phyloP scores from a whole-genome alignment of 2,329 filamentous ascomycete genomes.

The Stagonosporopsis tanaceti region DNA sequence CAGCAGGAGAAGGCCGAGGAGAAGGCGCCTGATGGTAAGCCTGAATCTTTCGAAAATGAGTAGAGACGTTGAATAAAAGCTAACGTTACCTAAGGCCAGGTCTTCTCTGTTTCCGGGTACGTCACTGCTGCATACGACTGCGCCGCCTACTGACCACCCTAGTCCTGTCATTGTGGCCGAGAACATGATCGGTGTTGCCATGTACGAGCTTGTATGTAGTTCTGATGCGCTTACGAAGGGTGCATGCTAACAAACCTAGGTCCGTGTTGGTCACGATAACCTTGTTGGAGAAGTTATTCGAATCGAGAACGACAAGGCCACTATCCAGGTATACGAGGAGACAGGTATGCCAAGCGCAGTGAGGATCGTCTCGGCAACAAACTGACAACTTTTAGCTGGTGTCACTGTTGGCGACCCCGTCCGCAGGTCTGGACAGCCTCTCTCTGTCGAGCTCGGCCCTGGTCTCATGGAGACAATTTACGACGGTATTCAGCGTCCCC shows the following conservation, averaged over 20 bases:
- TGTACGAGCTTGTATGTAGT: constrained; percentile 91
- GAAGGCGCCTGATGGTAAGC: constrained; percentile 47
- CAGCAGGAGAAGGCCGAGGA: constrained; percentile 53
- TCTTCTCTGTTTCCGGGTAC: constrained; percentile 75
- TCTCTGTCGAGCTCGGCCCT: constrained; percentile 96
- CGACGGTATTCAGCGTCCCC: constrained; percentile 96
- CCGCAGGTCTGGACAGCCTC: constrained; percentile 86
- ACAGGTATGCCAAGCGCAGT: constrained; percentile 70
- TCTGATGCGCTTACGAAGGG: background rate
- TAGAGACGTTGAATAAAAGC: constrained; percentile 9
- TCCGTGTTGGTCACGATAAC: constrained; percentile 89
- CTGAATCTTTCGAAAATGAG: background rate
- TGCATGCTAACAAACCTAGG: constrained; percentile 59
- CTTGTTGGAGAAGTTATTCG: constrained; percentile 98
- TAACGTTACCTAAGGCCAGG: constrained; percentile 58
- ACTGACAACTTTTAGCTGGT: constrained; percentile 71
- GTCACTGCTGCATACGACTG: constrained; percentile 33
- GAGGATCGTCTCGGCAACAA: background rate
- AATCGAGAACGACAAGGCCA: constrained; percentile 93
- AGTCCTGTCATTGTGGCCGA: constrained; percentile 94
- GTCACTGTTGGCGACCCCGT: constrained; percentile 97
- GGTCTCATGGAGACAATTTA: constrained; percentile 99
- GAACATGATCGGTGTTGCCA: constrained; percentile 98
- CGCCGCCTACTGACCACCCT: constrained; percentile 35
- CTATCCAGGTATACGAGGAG: constrained; percentile 99